Evolutionary conservation across 345 rosid species (phyloP).

Genomic region (Salix purpurea): DNA sequence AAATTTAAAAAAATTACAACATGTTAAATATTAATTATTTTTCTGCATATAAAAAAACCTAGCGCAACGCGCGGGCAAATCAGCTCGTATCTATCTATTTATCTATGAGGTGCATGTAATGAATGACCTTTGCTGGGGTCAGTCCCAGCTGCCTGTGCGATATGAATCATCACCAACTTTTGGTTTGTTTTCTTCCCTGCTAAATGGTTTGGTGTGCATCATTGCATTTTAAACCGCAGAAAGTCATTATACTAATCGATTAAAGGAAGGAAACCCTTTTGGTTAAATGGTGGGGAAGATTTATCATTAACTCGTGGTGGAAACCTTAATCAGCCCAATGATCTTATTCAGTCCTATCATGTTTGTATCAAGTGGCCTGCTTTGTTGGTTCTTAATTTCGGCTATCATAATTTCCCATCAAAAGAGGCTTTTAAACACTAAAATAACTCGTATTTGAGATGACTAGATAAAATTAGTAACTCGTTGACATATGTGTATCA

Average conservation of each 20-base stretch:
- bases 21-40: too few relatives aligned
- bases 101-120: not conserved
- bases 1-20: too few relatives aligned
- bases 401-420: too few relatives aligned
- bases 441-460: not conserved
- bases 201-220: not conserved
- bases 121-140: not conserved
- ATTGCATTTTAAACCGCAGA: not conserved
- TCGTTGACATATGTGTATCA: too few relatives aligned
- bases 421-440: not conserved
- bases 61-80: too few relatives aligned
- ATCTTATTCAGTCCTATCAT: not conserved
- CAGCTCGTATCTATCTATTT: too few relatives aligned
- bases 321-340: not conserved
- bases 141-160: not conserved
- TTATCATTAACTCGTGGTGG: not conserved
- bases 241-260: not conserved
- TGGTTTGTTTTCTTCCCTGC: not conserved
- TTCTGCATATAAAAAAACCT: too few relatives aligned
- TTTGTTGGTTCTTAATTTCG: not conserved
- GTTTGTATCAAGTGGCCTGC: not conserved
- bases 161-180: not conserved
- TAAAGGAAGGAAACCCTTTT: not conserved
- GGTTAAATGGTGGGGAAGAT: not conserved
- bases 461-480: too few relatives aligned